phyloP scores from a whole-genome alignment of 805 yeast genomes.

The Myxozyma kluyveri region DNA sequence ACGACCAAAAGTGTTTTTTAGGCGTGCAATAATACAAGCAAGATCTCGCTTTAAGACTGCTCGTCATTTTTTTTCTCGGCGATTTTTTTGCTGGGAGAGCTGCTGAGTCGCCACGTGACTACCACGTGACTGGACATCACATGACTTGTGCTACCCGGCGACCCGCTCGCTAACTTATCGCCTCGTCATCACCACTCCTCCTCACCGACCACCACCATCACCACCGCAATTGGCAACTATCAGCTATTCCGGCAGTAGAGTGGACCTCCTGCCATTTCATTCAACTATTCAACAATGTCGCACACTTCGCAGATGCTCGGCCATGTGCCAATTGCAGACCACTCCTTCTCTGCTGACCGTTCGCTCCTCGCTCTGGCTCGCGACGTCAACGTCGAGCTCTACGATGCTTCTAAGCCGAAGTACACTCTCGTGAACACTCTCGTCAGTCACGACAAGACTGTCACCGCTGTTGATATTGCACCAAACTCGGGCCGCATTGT shows the following conservation, averaged over 20 bases:
- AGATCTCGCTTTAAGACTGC: too few relatives aligned
- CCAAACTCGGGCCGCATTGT: conserved; percentile 77
- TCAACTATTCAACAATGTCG: conserved; percentile 7
- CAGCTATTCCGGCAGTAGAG: conserved; percentile 36
- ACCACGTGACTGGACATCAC: too few relatives aligned
- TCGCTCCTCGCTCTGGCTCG: conserved; percentile 75
- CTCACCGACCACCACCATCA: neutral
- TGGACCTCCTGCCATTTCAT: conserved; percentile 37
- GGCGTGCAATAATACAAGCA: too few relatives aligned
- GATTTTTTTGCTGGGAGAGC: too few relatives aligned
- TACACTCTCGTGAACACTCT: conserved; percentile 67
- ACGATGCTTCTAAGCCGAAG: conserved; percentile 49
- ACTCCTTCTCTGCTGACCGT: conserved; percentile 73
- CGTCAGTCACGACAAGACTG: conserved; percentile 85
- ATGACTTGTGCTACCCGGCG: too few relatives aligned
- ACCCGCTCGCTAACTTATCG: too few relatives aligned
- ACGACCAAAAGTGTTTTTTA: too few relatives aligned
- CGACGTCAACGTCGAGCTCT: conserved; percentile 71
- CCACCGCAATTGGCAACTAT: neutral
- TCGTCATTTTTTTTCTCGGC: too few relatives aligned
- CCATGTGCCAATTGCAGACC: conserved; percentile 85
- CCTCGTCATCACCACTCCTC: neutral
- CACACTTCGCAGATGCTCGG: conserved; percentile 59
- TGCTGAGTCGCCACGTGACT: too few relatives aligned
- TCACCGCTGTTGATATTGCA: conserved; percentile 92